Base-by-base conservation (phyloP, 371 early-diverging fungal genomes). In the Sporodiniella umbellata region DNA sequence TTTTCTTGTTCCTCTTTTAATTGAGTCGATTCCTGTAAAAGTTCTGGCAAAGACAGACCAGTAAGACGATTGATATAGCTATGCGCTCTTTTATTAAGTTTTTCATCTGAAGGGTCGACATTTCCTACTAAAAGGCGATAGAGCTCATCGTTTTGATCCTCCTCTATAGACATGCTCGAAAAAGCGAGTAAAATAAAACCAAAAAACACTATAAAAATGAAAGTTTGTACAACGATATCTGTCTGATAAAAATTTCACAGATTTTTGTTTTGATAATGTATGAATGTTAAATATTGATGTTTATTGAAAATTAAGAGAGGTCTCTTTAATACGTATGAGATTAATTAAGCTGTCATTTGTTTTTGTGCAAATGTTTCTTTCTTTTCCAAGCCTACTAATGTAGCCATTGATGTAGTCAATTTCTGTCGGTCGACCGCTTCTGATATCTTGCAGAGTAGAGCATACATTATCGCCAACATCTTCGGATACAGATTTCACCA, bases 21-120 rank as follows among this genome's bases (percentile, higher is more conserved):
- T 19, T 72, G 59, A 10, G 53, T 46, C 4, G 84, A 81, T 53
- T 84, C 79, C 42, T 68, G 70, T 23, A 76, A 58, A 19, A 87
- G 79, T 3, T 78, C 68, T 39, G 81, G 72, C 3, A 85, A 68
- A 0, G 88, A 68, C 6, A 81, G 50, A 2, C 83, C 75, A 0
- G 85, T 83, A 22, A 88, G 75, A 5, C 77, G 77, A 33, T 79
- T 67, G 8, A 88, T 66, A 51, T 88, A 88, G 43, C 83, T 82
- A 33, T 72, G 75, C 25, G 80, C 71, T 82, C 80, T 81, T 45
- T 60, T 54, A 12, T 67, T 59, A 2, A 51, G 50, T 3, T 48
- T 42, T 1, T 72, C 43, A 5, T 48, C 31, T 33, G 48, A 48
- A 14, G 50, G 22, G 19, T 54, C 35, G 8, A 48, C 38, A 4